Evolutionary conservation across 208 protist species (phyloP).

Genomic region (Angomonas deanei): DNA sequence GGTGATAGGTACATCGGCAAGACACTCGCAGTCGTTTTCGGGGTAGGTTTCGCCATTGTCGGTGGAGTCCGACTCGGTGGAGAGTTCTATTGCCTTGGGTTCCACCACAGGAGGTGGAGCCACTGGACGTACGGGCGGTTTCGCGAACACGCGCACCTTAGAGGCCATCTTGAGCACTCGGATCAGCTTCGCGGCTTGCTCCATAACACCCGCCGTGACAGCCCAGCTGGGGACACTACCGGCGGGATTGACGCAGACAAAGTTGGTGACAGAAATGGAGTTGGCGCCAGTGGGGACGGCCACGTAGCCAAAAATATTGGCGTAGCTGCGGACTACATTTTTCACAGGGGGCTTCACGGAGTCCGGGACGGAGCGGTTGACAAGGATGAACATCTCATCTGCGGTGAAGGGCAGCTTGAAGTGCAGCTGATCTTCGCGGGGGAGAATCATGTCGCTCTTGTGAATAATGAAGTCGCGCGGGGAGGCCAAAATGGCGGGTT

Average conservation of each 20-base stretch:
- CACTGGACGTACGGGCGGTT: background rate
- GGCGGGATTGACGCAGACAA: slow-evolving; percentile 40
- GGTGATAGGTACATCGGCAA: too few relatives aligned
- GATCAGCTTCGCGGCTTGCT: slow-evolving; percentile 28
- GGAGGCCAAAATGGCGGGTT: slow-evolving; percentile 23
- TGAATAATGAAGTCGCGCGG: slow-evolving; percentile 39
- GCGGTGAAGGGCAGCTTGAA: background rate
- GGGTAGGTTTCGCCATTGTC: too few relatives aligned
- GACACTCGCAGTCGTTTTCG: too few relatives aligned
- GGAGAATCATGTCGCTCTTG: background rate
- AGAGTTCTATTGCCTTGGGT: background rate
- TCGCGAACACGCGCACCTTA: background rate
- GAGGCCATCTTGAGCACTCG: slow-evolving; percentile 9
- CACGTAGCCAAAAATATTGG: slow-evolving; percentile 41
- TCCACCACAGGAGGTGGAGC: background rate
- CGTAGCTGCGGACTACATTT: slow-evolving; percentile 20
- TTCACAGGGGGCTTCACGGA: background rate
- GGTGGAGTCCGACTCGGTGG: background rate
- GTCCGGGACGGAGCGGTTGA: background rate
- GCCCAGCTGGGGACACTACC: slow-evolving; percentile 46
- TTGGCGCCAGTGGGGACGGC: background rate
- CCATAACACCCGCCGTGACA: slow-evolving; percentile 15
- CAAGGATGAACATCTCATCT: background rate
- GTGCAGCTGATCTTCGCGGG: background rate
- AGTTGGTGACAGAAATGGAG: slow-evolving; percentile 20